These are phyloP conservation scores for Kodamaea restingae DNA, from an alignment of 805 yeast species.

Conservation along the genomic window DNA sequence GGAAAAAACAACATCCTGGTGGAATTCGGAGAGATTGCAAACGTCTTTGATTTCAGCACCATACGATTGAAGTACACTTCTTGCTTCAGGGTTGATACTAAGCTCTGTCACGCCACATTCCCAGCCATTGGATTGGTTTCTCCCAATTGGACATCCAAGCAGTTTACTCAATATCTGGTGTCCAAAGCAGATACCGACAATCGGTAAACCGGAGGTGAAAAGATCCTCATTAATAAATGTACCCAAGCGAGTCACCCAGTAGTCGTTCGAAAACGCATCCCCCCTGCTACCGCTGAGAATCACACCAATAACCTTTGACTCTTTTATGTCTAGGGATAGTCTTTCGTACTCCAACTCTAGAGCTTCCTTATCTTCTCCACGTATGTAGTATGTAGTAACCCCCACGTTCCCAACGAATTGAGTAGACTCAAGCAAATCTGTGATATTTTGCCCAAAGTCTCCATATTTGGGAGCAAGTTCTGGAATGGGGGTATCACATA, in stretches of 20 bases:
- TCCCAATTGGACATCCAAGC: slow-evolving; percentile 55
- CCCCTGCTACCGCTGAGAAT: slow-evolving; percentile 51
- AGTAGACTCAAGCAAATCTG: slow-evolving; percentile 23
- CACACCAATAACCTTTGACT: slow-evolving; percentile 34
- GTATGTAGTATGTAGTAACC: slow-evolving; percentile 36
- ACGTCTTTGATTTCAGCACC: slow-evolving; percentile 38
- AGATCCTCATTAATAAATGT: slow-evolving; percentile 26
- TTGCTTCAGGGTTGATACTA: slow-evolving; percentile 36
- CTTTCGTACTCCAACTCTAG: slow-evolving; percentile 13
- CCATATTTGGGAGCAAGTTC: slow-evolving; percentile 36
- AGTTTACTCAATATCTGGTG: slow-evolving; percentile 75
- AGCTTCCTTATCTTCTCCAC: slow-evolving; percentile 16
- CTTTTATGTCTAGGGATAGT: slow-evolving; percentile 22
- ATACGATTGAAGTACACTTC: neutral
- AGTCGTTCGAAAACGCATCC: slow-evolving; percentile 41
- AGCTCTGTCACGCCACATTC: slow-evolving; percentile 63
- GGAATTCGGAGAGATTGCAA: slow-evolving; percentile 38
- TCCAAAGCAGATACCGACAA: slow-evolving; percentile 80
- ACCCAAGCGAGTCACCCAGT: slow-evolving; percentile 32
- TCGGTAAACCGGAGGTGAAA: slow-evolving; percentile 32
- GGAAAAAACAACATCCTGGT: slow-evolving; percentile 37
- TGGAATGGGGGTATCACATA: slow-evolving; percentile 34
- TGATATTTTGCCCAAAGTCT: slow-evolving; percentile 50
- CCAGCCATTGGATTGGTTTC: slow-evolving; percentile 60
- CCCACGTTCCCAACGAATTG: slow-evolving; percentile 15